Evolutionary conservation across 108 stramenopile genomes (phyloP), one percentile per base, ranked within the genome.

Genomic region (Cyclotella kingstonii): DNA sequence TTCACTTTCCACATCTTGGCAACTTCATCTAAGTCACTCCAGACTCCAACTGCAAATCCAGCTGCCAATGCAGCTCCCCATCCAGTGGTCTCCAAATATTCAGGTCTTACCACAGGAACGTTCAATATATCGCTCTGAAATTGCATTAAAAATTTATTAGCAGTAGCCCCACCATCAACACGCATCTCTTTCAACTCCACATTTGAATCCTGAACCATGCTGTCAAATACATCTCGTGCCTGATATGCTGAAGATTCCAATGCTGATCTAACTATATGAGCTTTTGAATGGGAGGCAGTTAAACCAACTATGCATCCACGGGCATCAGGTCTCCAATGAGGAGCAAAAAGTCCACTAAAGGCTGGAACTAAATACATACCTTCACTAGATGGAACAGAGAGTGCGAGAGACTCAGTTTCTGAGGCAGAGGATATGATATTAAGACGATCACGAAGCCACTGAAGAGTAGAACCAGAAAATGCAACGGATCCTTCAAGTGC

Each of bases 321-420:
- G 29, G 98, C 97, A 70, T 94, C 90, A 12, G 84, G 78, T 22
- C 90, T 59, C 98, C 99, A 99, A 69, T 96, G 82, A 0, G 99
- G 98, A 26, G 99, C 96, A 76, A 95, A 95, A 7, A 99, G 64
- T 30, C 99, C 98, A 7, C 86, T 76, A 73, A 98, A 98, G 17
- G 97, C 97, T 22, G 99, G 97, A 10, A 99, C 97, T 50, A 99
- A 81, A 51, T 95, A 98, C 71, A 98, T 77, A 33, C 96, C 96
- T 49, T 96, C 93, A 56, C 89, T 95, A 42, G 70, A 65, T 12
- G 63, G 60, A 47, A 83, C 83, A 1, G 57, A 52, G 5, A 35
- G 54, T 1, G 98, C 98, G 35, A 93, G 60, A 7, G 59, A 68
- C 79, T 98, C 95, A 25, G 89, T 81, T 49, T 98, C 97, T 9